Evolutionary conservation across 805 yeast genomes (phyloP).

Genomic region (Candida chauliodis): DNA sequence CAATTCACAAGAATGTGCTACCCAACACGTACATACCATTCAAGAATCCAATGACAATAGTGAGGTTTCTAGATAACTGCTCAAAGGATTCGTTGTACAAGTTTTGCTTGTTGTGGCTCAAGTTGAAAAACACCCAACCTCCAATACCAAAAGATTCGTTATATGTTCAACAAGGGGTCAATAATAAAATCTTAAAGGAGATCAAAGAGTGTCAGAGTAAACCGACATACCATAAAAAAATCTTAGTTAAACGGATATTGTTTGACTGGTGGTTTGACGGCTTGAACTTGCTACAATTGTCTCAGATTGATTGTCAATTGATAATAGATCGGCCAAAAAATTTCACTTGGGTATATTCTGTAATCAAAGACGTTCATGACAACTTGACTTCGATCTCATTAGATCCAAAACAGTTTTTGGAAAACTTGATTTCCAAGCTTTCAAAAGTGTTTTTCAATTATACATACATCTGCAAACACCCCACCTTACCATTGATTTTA

Average conservation of each 20-base stretch:
- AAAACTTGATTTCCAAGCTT: slow-evolving; percentile 44
- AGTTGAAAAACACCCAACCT: slow-evolving; percentile 27
- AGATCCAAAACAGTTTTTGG: slow-evolving; percentile 51
- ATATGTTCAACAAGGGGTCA: slow-evolving; percentile 20
- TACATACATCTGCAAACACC: slow-evolving; percentile 64
- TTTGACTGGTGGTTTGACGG: slow-evolving; percentile 54
- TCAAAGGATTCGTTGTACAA: slow-evolving; percentile 32
- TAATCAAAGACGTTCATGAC: slow-evolving; percentile 35
- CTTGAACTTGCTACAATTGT: slow-evolving; percentile 58
- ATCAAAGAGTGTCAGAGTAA: slow-evolving; percentile 11
- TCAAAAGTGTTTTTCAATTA: slow-evolving; percentile 56
- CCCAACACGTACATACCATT: slow-evolving; percentile 40
- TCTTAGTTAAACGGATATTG: slow-evolving; percentile 43
- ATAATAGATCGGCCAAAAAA: slow-evolving; percentile 55
- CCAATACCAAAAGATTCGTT: slow-evolving; percentile 11
- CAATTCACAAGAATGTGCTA: slow-evolving; percentile 21
- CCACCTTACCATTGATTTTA: slow-evolving; percentile 55
- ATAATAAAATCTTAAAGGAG: slow-evolving; percentile 17
- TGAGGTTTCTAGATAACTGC: slow-evolving; percentile 22
- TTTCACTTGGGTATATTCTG: slow-evolving; percentile 47
- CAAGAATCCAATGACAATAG: slow-evolving; percentile 18
- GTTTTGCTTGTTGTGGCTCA: slow-evolving; percentile 33
- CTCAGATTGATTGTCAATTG: slow-evolving; percentile 67
- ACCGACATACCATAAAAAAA: slow-evolving; percentile 21
- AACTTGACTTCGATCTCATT: slow-evolving; percentile 32